Conservation (phyloP, 1,284 basidiomycete species). For the Cryptococcus wingfieldii region DNA sequence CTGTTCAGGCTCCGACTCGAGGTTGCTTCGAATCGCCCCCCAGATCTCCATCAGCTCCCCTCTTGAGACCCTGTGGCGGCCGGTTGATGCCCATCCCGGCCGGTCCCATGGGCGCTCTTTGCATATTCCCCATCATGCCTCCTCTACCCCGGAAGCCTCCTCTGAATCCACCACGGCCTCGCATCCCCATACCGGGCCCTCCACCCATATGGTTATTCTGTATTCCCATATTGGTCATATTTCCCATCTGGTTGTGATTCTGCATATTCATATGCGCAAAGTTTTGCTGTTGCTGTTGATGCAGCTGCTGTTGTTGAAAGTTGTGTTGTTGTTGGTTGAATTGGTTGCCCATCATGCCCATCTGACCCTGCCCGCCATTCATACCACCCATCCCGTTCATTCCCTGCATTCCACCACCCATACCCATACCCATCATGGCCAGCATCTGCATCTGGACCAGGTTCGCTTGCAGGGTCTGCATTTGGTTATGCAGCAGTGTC, state of each 20-base stretch:
- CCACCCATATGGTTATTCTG: background rate
- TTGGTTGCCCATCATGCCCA: slow-evolving; percentile 1
- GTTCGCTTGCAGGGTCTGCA: slow-evolving; percentile 37
- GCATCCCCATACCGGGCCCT: background rate
- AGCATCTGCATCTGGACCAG: slow-evolving; percentile 43
- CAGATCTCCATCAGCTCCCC: slow-evolving; percentile 2
- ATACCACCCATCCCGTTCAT: slow-evolving; percentile 14
- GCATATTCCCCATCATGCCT: background rate
- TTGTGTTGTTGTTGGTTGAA: background rate
- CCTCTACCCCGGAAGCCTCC: slow-evolving; percentile 1
- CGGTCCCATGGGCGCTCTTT: background rate
- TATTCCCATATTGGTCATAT: slow-evolving; percentile 3
- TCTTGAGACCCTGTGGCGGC: slow-evolving; percentile 1
- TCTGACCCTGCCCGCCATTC: slow-evolving; percentile 3
- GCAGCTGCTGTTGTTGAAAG: slow-evolving; percentile 1
- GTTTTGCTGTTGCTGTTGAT: slow-evolving; percentile 1
- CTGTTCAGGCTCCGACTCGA: slow-evolving; percentile 6
- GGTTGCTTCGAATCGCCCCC: slow-evolving; percentile 9
- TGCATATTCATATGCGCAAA: background rate
- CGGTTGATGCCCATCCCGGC: background rate
- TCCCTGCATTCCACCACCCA: slow-evolving; percentile 8
- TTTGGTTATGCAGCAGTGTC: slow-evolving; percentile 22
- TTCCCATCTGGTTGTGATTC: background rate
- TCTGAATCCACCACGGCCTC: slow-evolving; percentile 6
- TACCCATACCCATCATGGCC: slow-evolving; percentile 26